Conservation (phyloP, 495 filamentous ascomycete genomes). For the Recurvomyces mirabilis region DNA sequence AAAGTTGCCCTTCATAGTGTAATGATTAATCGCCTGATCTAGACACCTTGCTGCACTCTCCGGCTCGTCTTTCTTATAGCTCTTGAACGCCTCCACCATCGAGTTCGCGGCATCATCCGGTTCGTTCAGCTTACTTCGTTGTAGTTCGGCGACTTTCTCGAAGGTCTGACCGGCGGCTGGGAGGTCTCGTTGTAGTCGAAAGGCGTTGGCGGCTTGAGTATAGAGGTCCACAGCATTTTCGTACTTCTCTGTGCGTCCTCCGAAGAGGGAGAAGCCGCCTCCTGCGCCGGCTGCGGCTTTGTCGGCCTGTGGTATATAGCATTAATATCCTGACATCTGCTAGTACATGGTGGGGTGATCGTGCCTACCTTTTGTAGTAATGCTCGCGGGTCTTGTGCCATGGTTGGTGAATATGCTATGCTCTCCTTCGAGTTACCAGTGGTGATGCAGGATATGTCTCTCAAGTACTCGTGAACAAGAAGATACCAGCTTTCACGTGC, state of each 20-base stretch:
- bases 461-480: too few species aligned
- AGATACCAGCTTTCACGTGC: too few species aligned
- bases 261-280: constrained; percentile 27
- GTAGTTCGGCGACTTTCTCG: constrained; percentile 66
- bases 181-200: constrained; percentile 25
- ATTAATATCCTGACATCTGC: too few species aligned
- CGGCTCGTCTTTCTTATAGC: constrained; percentile 70
- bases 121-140: constrained; percentile 66
- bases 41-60: constrained; percentile 67
- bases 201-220: constrained; percentile 28
- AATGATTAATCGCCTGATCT: constrained; percentile 63
- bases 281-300: constrained; percentile 20
- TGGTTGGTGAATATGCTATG: constrained; percentile 17
- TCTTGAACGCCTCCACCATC: constrained; percentile 68
- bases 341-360: too few species aligned
- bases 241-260: constrained; percentile 21
- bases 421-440: too few species aligned
- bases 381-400: constrained; percentile 27
- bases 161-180: constrained; percentile 66
- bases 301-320: constrained; percentile 21
- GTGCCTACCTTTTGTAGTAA: constrained; percentile 25
- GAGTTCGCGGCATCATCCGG: constrained; percentile 81
- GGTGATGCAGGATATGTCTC: too few species aligned
- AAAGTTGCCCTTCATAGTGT: constrained; percentile 74
- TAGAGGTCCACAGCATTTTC: constrained; percentile 27